Conservation (phyloP, 345 rosid genomes). For the Odontarrhena argentea region DNA sequence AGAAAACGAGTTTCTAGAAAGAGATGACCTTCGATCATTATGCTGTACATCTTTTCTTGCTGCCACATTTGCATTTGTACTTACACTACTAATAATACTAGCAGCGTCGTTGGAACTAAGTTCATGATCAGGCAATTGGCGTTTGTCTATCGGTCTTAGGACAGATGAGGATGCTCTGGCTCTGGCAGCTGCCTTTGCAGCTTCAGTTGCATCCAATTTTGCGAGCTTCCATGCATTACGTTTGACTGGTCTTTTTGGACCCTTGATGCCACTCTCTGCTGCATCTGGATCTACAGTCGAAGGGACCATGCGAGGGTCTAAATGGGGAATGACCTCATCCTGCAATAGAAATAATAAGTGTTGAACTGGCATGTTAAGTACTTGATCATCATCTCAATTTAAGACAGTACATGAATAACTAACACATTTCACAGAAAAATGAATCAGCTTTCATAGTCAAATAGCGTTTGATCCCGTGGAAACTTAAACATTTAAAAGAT, state of each 20-base stretch:
- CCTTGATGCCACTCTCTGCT: constrained; percentile 61
- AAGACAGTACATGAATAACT: not conserved
- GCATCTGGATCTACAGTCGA: constrained; percentile 91
- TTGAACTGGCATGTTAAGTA: constrained; percentile 3
- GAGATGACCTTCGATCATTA: constrained; percentile 54
- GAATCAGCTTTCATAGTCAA: not conserved
- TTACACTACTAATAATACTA: constrained; percentile 73
- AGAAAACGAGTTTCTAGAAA: constrained; percentile 60
- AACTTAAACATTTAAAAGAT: constrained; percentile 12
- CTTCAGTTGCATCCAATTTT: constrained; percentile 77
- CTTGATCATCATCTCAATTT: not conserved
- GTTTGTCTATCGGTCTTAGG: constrained; percentile 64
- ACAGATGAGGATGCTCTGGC: constrained; percentile 97
- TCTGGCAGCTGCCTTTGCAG: constrained; percentile 81
- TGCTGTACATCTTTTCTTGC: constrained; percentile 52
- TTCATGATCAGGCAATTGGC: constrained; percentile 56
- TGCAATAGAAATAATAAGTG: constrained; percentile 31
- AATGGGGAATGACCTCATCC: constrained; percentile 92
- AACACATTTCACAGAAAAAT: not conserved
- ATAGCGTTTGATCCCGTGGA: not conserved
- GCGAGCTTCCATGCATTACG: constrained; percentile 91
- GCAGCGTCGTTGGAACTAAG: constrained; percentile 67
- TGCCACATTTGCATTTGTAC: constrained; percentile 49
- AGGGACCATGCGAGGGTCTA: constrained; percentile 87
- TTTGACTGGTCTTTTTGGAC: constrained; percentile 63